Evolutionary conservation across 2,329 filamentous ascomycete genomes (phyloP), one percentile per base, ranked within the genome.

Genomic region (Neophaeococcomyces aloes): DNA sequence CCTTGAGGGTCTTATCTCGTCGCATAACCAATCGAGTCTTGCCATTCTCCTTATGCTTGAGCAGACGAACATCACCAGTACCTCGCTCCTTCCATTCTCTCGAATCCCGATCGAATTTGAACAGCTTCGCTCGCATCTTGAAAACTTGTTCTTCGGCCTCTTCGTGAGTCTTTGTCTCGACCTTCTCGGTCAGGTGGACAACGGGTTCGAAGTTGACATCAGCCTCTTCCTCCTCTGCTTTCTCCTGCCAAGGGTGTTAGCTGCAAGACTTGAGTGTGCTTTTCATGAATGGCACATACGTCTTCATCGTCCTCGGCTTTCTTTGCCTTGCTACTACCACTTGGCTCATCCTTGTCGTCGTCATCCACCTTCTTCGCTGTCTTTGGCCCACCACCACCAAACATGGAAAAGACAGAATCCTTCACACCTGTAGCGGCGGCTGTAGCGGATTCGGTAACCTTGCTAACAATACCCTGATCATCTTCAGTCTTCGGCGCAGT

Each of bases 121-220:
- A 98, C 54, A 98, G 83, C 79, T 98, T 98, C 62, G 91, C 91
- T 59, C 91, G 86, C 89, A 96, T 95, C 81, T 96, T 96, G 80
- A 96, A 98, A 30, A 79, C 75, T 72, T 94, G 86, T 73, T 96
- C 88, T 75, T 98, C 91, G 35, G 82, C 78, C 75, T 98, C 91
- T 70, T 98, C 91, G 71, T 95, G 94, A 67, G 91, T 96, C 78
- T 94, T 94, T 62, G 79, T 83, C 62, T 96, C 89, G 59, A 96
- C 83, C 73, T 93, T 91, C 74, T 98, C 86, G 51, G 89, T 96
- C 61, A 98, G 75, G 70, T 81, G 88, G 61, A 94, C 85, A 56
- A 98, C 87, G 54, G 91, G 91, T 72, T 94, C 86, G 70, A 96
- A 98, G 70, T 96, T 85, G 51, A 95, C 85, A 55, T 96, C 89